Percentiles rank a stretch among this genome's conserved stretches.
Evolutionary conservation across 306 rosid genomes (phyloP).

Genomic region (Begonia peltatifolia): DNA sequence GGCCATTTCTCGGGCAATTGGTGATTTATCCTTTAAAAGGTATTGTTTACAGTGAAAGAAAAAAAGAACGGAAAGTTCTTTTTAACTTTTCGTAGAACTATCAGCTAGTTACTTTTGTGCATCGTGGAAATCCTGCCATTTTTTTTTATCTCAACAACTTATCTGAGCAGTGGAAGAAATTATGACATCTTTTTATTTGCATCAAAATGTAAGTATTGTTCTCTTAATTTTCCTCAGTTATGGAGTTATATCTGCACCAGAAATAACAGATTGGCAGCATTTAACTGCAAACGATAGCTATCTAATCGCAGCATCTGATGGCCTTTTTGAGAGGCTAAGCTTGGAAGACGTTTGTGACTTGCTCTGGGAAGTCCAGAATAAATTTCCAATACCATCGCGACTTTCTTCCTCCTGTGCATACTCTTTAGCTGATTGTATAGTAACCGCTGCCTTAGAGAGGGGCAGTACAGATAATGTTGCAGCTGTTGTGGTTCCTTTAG

Average conservation of each 20-base stretch:
- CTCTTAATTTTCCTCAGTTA: slow-evolving; percentile 32
- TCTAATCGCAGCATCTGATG: slow-evolving; percentile 93
- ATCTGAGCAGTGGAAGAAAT: no score
- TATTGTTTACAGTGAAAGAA: slow-evolving; percentile 19
- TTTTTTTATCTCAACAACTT: no score
- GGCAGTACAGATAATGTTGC: slow-evolving; percentile 94
- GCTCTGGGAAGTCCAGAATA: slow-evolving; percentile 55
- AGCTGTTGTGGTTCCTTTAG: slow-evolving; percentile 73
- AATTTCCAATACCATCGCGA: slow-evolving; percentile 23
- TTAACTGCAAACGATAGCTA: slow-evolving; percentile 76
- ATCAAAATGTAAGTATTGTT: no score
- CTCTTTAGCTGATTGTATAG: slow-evolving; percentile 73
- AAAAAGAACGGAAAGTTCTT: not conserved
- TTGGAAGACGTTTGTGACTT: slow-evolving; percentile 85
- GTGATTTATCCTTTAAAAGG: slow-evolving; percentile 75
- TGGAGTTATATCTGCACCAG: slow-evolving; percentile 89
- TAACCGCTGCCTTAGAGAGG: slow-evolving; percentile 45
- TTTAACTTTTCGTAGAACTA: not conserved
- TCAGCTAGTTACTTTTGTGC: not conserved
- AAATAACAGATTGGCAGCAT: slow-evolving; percentile 86
- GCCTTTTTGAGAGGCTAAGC: slow-evolving; percentile 79
- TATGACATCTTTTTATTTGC: slow-evolving; percentile 1
- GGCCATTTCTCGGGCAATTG: slow-evolving; percentile 82
- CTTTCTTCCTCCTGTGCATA: slow-evolving; percentile 47
- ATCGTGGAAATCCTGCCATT: no score